Evolutionary conservation across 495 filamentous ascomycete species (phyloP), one percentile per base, ranked within the genome.

Genomic region (Lasiosphaeria miniovina): DNA sequence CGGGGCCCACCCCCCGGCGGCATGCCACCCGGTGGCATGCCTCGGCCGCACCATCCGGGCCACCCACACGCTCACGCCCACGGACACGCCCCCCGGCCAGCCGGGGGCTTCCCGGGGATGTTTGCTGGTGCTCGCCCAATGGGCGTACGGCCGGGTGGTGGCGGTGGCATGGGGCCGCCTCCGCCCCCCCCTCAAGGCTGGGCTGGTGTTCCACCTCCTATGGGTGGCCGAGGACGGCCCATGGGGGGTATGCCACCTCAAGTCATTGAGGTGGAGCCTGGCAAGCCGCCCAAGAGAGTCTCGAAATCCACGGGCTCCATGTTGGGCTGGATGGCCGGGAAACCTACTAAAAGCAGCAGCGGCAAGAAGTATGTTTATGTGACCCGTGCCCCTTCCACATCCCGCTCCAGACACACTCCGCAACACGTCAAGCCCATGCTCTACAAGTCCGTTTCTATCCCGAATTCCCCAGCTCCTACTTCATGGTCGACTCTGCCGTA

Each of bases 291-390:
- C 2, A 62, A 60, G 51, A 49, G 41, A 17, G 49, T 50, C 5
- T 35, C 54, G 7, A 52, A 50, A 54, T 32, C 49, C 35, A 51
- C 53, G 33, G 65, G 58, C 4, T 61, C 68, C 4, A 53, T 80
- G 52, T 65, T 77, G 15, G 68, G 66, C 9, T 80, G 74, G 69
- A 70, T 80, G 67, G 67, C 70, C 24, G 74, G 66, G 34, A 54
- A 65, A 34, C 36, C 68, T 17, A 73, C 58, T 45, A 73, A 65
- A 56, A 62, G 57, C 61, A 71, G 64, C 43, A 54, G 24, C 24
- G 24, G 64, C 50, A 74, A 72, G 60, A 74, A 72, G 71, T 74
- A 62, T 46, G 71, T 69, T 49, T 71, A 61, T 38, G 68, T 68
- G 40, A 57, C 41, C 52, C 5, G 54, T 52, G 36, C 45, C 35